Evolutionary conservation across 495 filamentous ascomycete species (phyloP).

Genomic region (Neurospora sp.): DNA sequence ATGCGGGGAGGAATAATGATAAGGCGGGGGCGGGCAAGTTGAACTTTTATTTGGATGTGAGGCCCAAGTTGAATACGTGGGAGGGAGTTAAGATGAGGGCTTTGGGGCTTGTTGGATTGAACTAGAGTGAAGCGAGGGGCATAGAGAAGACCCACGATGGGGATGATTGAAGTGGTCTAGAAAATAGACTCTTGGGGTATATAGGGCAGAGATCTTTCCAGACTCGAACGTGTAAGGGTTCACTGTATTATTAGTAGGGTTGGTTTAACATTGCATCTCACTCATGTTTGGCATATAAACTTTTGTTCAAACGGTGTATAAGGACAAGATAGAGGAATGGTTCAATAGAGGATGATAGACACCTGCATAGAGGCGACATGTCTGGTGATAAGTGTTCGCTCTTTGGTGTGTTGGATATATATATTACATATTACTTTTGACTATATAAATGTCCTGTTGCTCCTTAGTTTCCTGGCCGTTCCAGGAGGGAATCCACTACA

Average conservation of each 20-base stretch:
- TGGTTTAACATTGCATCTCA: neutral
- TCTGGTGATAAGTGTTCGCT: neutral
- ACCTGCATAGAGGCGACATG: neutral
- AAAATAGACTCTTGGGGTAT: neutral
- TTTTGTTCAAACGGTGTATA: neutral
- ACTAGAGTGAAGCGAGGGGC: constrained; percentile 14
- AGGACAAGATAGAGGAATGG: neutral
- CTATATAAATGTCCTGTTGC: neutral
- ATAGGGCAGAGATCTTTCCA: neutral
- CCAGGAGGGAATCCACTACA: no score
- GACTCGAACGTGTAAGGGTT: neutral
- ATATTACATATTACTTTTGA: neutral
- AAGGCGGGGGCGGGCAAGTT: constrained; percentile 49
- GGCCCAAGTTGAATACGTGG: constrained; percentile 86
- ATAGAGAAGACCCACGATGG: neutral
- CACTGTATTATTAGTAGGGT: neutral
- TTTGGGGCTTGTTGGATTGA: constrained; percentile 50
- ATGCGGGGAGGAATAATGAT: constrained; percentile 58
- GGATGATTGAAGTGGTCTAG: neutral
- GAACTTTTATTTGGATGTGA: constrained; percentile 89
- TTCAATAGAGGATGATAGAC: neutral
- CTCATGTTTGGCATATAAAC: neutral
- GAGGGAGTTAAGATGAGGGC: constrained; percentile 85
- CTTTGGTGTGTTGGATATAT: neutral
- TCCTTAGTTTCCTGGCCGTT: neutral